Base-by-base conservation (phyloP, 2,329 filamentous ascomycete genomes). In the Diaporthe australafricana region DNA sequence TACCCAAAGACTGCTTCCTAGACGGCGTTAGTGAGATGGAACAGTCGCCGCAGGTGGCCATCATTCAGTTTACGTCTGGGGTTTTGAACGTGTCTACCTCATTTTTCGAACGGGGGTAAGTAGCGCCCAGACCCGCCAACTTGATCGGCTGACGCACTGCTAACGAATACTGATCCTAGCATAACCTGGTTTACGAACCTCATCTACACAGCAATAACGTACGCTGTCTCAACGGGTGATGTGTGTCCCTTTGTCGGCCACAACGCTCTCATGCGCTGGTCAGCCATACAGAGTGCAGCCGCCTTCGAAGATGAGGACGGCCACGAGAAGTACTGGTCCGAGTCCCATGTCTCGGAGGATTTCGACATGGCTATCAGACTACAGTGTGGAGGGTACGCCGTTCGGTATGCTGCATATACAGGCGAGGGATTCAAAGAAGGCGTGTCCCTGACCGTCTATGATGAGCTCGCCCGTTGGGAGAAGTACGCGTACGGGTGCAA, bases 401-500 rank as follows among this genome's bases (percentile, higher is more conserved):
- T 94, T 56, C 91, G 93, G 16, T 84, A 94, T 0, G 92, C 89
- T 14, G 87, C 90, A 0, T 94, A 93, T 82, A 89, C 91, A 68
- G 88, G 88, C 45, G 88, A 90, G 6, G 92, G 91, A 63, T 94
- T 94, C 85, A 92, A 94, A 79, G 93, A 96, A 80, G 93, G 94
- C 75, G 93, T 96, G 67, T 95, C 93, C 2, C 84, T 96, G 72
- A 96, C 93, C 0, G 92, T 96, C 17, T 95, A 96, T 78, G 93
- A 95, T 80, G 94, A 96, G 81, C 86, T 96, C 73, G 92, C 93
- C 2, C 91, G 93, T 70, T 96, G 94, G 93, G 93, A 96, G 79
- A 96, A 96, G 82, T 95, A 95, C 79, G 93, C 93, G 4, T 95
- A 94, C 77, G 93, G 93, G 35, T 95, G 93, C 83, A 94, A 93